Percentiles rank a stretch among this genome's conserved stretches.
These are phyloP conservation scores for Chondrus crispus DNA, from an alignment of 23 red algal species.

Conservation along the genomic window DNA sequence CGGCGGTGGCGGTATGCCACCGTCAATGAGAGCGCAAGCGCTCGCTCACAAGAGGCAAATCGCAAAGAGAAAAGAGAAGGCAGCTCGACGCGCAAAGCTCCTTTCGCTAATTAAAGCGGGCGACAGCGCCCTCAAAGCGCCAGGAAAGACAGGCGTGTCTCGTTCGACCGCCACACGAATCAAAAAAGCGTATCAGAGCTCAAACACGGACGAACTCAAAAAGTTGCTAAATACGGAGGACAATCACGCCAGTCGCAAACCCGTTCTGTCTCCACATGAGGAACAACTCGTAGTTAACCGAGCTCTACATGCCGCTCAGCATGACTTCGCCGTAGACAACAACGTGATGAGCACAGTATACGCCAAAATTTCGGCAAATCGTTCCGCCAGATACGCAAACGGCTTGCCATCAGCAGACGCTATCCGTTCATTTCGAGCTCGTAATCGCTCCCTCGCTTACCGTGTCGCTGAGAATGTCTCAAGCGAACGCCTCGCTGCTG, in stretches of 20 bases:
- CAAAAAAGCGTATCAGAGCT: too few relatives aligned
- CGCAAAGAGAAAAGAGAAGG: too few relatives aligned
- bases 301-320: not conserved
- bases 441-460: not conserved
- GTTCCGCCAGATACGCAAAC: not conserved
- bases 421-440: not conserved
- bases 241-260: not conserved
- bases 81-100: too few relatives aligned
- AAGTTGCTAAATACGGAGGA: not conserved
- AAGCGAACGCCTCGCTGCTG: not conserved
- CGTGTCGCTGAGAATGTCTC: not conserved
- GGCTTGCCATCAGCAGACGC: not conserved
- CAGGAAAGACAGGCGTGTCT: too few relatives aligned
- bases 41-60: too few relatives aligned
- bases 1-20: too few relatives aligned
- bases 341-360: not conserved
- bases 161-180: too few relatives aligned
- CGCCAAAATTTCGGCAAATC: not conserved
- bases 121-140: too few relatives aligned
- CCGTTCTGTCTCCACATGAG: not conserved
- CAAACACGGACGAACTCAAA: too few relatives aligned
- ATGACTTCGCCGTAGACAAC: not conserved
- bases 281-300: not conserved
- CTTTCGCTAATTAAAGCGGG: too few relatives aligned
- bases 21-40: too few relatives aligned